Evolutionary conservation across 2,329 filamentous ascomycete genomes (phyloP).

Genomic region (Neofusicoccum sp.): DNA sequence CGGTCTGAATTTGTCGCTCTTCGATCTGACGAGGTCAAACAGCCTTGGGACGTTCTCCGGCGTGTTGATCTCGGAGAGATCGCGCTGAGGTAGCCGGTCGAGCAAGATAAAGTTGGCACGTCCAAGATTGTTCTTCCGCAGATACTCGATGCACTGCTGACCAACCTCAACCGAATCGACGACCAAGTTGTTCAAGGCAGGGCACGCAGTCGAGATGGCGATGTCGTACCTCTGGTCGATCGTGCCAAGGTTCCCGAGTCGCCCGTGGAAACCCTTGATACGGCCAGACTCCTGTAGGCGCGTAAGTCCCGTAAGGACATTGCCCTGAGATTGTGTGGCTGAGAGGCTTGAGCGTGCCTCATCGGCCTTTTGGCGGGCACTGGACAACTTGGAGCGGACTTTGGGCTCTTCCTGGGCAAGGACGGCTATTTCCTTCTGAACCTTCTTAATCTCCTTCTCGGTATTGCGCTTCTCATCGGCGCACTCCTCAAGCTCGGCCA

Average conservation of each 20-base stretch:
- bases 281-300: conserved; percentile 92
- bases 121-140: conserved; percentile 95
- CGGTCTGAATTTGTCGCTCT: conserved; percentile 80
- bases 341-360: conserved; percentile 89
- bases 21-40: conserved; percentile 88
- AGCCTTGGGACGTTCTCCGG: conserved; percentile 89
- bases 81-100: conserved; percentile 76
- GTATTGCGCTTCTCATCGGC: conserved; percentile 69
- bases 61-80: conserved; percentile 77
- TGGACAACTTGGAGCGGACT: conserved; percentile 79
- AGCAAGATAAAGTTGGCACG: conserved; percentile 96
- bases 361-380: conserved; percentile 89
- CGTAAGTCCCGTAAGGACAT: conserved; percentile 88
- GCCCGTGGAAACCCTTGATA: conserved; percentile 94
- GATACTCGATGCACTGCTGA: conserved; percentile 96
- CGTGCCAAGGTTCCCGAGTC: conserved; percentile 87
- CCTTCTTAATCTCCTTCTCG: conserved; percentile 70
- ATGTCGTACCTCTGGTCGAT: conserved; percentile 95
- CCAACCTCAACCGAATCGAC: conserved; percentile 94
- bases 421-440: conserved; percentile 70
- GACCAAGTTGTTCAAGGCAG: conserved; percentile 89
- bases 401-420: conserved; percentile 76
- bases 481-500: conserved; percentile 71
- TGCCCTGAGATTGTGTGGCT: conserved; percentile 87
- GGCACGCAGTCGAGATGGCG: conserved; percentile 96